These are phyloP conservation scores for Elasticomyces elasticus DNA, from an alignment of 495 filamentous ascomycete species.

Conservation along the genomic window DNA sequence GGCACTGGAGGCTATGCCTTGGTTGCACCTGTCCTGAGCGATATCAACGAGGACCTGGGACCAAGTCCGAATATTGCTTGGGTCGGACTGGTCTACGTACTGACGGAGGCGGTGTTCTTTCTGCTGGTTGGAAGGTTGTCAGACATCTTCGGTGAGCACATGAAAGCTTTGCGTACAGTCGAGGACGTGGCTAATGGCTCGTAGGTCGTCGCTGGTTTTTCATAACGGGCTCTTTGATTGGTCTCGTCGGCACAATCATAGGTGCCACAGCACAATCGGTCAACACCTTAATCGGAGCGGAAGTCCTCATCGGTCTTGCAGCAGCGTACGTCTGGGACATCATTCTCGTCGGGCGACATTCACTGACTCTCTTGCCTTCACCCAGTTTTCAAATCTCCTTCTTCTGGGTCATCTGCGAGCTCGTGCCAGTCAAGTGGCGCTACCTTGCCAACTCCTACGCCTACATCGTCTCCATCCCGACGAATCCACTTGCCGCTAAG, in stretches of 20 bases:
- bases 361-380: neutral
- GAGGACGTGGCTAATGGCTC: conserved; percentile 33
- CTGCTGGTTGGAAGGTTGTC: conserved; percentile 39
- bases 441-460: conserved; percentile 11
- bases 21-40: neutral
- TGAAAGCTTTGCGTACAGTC: neutral
- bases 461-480: conserved; percentile 11
- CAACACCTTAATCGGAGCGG: conserved; percentile 20
- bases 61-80: conserved; percentile 2
- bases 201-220: conserved; percentile 17
- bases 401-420: conserved; percentile 16
- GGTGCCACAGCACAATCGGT: conserved; percentile 22
- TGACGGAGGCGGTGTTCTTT: conserved; percentile 25
- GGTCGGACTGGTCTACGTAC: neutral
- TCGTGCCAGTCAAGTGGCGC: conserved; percentile 16
- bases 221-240: conserved; percentile 18
- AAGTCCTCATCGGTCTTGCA: conserved; percentile 13
- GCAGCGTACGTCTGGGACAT: conserved; percentile 12
- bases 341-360: neutral
- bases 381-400: conserved; percentile 2
- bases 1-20: conserved; percentile 1
- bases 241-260: conserved; percentile 23
- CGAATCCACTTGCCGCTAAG: conserved; percentile 14
- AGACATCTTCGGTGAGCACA: conserved; percentile 38
- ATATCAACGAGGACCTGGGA: neutral